phyloP scores from a whole-genome alignment of 2,329 filamentous ascomycete genomes.

The Paracamarosporium sp. region DNA sequence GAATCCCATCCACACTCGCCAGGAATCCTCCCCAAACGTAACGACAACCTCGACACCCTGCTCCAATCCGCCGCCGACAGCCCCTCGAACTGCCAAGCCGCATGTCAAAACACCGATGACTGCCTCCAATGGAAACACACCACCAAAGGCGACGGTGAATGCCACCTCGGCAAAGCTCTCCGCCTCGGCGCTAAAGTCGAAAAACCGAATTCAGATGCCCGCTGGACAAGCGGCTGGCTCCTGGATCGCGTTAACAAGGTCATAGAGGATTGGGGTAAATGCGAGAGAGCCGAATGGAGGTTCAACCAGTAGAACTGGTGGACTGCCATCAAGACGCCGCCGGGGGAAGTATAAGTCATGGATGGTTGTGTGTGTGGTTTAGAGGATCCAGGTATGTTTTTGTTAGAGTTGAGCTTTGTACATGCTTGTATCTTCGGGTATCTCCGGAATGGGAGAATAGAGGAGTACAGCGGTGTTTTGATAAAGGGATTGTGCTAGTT shows the following conservation, averaged over 20 bases:
- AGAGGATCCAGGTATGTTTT: too few species aligned
- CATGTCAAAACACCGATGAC: slow-evolving; percentile 35
- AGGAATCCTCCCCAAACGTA: neutral
- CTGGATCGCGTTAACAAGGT: slow-evolving; percentile 33
- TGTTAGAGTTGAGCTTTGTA: too few species aligned
- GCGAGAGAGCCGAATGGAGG: slow-evolving; percentile 34
- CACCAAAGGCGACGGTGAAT: slow-evolving; percentile 33
- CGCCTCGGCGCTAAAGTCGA: slow-evolving; percentile 28
- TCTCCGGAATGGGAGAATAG: too few species aligned
- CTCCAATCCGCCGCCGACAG: slow-evolving; percentile 33
- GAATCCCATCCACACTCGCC: neutral
- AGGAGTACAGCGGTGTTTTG: too few species aligned
- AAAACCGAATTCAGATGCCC: slow-evolving; percentile 20
- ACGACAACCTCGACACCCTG: slow-evolving; percentile 13
- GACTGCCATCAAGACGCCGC: neutral
- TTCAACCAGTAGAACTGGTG: slow-evolving; percentile 29
- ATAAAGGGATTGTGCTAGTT: too few species aligned
- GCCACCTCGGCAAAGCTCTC: slow-evolving; percentile 40
- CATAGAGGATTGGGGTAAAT: slow-evolving; percentile 31
- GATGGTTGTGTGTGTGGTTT: neutral
- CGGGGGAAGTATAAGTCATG: neutral
- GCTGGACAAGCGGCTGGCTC: slow-evolving; percentile 47
- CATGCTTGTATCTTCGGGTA: too few species aligned
- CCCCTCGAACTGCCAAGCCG: slow-evolving; percentile 29
- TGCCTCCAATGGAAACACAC: slow-evolving; percentile 48